Evolutionary conservation across 768 basidiomycete genomes (phyloP), one percentile per base, ranked within the genome.

Genomic region (Boletus eberwhitei): DNA sequence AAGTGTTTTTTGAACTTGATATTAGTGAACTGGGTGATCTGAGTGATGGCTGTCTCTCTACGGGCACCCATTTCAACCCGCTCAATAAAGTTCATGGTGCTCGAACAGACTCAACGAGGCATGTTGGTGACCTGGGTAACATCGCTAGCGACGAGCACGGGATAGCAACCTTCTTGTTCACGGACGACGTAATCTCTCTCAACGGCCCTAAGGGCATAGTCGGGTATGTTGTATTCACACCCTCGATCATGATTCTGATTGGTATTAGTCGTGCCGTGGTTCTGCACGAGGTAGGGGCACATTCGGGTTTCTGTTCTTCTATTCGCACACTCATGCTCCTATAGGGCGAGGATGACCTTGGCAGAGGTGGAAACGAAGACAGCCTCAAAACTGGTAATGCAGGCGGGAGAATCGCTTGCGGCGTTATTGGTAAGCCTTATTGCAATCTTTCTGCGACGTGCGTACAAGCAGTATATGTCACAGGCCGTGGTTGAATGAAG

Each of bases 61-160:
- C 90, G 34, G 88, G 88, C 2, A 60, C 83, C 34, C 90, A 93
- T 71, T 93, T 83, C 77, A 92, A 93, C 73, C 88, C 88, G 0
- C 79, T 77, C 70, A 75, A 71, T 19, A 76, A 78, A 54, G 79
- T 72, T 11, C 91, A 93, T 59, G 89, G 89, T 53, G 86, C 79
- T 4, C 87, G 79, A 11, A 67, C 70, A 9, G 80, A 82, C 61
- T 54, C 60, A 5, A 68, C 67, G 50, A 76, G 89, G 54, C 90
- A 92, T 68, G 83, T 87, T 29, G 90, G 90, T 1, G 86, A 88
- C 60, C 66, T 88, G 57, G 90, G 90, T 6, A 92, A 93, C 64
- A 81, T 93, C 64, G 60, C 79, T 62, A 78, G 81, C 44, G 80
- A 93, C 64, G 71, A 68, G 19, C 60, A 71, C 34, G 91, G 90